These are phyloP conservation scores for Paraphaeosphaeria sporulosa DNA, from an alignment of 2,329 filamentous ascomycete genomes.

Conservation along the genomic window DNA sequence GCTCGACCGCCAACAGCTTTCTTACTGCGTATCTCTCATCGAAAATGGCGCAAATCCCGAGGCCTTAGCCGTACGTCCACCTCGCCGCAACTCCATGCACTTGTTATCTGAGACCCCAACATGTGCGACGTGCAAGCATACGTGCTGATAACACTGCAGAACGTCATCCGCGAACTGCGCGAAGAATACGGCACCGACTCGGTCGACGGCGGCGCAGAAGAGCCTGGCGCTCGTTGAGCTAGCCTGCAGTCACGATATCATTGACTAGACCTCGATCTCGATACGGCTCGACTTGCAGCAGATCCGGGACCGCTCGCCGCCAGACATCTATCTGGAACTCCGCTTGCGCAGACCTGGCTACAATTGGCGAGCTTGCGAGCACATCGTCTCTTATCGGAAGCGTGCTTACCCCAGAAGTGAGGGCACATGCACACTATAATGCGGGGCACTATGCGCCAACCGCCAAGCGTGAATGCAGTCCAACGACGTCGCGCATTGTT, in stretches of 20 bases:
- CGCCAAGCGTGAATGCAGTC: conserved; percentile 6
- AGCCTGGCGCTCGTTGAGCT: conserved; percentile 21
- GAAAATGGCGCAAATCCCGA: conserved; percentile 98
- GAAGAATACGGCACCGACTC: conserved; percentile 49
- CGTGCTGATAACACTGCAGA: conserved; percentile 51
- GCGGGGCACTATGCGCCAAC: conserved; percentile 11
- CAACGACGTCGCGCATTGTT: conserved; percentile 22
- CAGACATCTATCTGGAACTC: conserved; percentile 8
- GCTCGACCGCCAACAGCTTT: conserved; percentile 87
- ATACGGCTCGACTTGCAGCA: conserved; percentile 1
- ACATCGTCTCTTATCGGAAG: conserved; percentile 10
- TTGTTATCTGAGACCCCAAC: not conserved
- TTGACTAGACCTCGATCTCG: conserved; percentile 7
- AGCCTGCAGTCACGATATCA: conserved; percentile 29
- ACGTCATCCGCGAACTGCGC: conserved; percentile 56
- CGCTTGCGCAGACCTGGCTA: not conserved
- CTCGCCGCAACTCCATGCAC: not conserved
- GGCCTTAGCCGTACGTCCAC: conserved; percentile 79
- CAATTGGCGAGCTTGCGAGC: conserved; percentile 1
- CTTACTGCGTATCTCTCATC: conserved; percentile 94
- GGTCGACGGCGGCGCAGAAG: conserved; percentile 37
- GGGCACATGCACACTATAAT: conserved; percentile 13
- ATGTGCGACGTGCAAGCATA: conserved; percentile 66
- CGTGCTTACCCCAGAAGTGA: conserved; percentile 11
- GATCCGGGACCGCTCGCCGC: conserved; percentile 2